Percentiles rank a stretch among this genome's conserved stretches.
Conservation (phyloP, 2,329 filamentous ascomycete species). For the Trichoderma atrobrunneum region DNA sequence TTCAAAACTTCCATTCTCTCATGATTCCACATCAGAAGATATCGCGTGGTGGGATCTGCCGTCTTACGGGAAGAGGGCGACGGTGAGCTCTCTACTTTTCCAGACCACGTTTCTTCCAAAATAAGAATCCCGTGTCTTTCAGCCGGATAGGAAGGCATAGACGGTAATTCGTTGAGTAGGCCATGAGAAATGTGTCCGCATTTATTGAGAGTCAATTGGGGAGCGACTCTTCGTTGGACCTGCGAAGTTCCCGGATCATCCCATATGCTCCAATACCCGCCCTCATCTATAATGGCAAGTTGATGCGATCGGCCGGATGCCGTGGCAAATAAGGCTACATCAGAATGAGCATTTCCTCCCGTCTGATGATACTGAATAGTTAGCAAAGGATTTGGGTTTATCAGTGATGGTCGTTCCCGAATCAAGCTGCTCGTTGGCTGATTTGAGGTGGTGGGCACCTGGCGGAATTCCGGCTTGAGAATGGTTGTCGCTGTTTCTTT, state of each 20-base stretch:
- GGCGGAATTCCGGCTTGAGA: constrained; percentile 49
- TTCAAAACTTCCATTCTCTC: constrained; percentile 37
- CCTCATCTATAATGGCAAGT: constrained; percentile 63
- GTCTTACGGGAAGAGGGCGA: constrained; percentile 17
- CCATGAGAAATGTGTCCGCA: constrained; percentile 47
- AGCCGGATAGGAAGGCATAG: constrained; percentile 28
- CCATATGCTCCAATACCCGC: constrained; percentile 68
- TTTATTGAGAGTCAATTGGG: constrained; percentile 32
- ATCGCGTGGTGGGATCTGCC: constrained; percentile 15
- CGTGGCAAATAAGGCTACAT: constrained; percentile 63
- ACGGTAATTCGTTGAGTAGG: constrained; percentile 34
- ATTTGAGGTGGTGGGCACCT: constrained; percentile 1
- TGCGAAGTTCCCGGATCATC: constrained; percentile 46
- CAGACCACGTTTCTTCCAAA: constrained; percentile 33
- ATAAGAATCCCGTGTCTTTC: constrained; percentile 45
- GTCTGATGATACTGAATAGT: constrained; percentile 52
- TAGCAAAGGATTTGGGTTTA: constrained; percentile 56
- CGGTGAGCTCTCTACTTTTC: constrained; percentile 25
- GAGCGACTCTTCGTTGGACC: constrained; percentile 33
- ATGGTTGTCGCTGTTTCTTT: constrained; percentile 51
- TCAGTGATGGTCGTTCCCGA: constrained; percentile 42
- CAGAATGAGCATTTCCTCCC: constrained; percentile 55
- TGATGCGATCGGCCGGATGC: constrained; percentile 51
- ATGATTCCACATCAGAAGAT: constrained; percentile 39
- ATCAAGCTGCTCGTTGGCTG: constrained; percentile 3